Evolutionary conservation across 192 early-diverging fungal genomes (phyloP).

Genomic region (Umbelopsis ramanniana): DNA sequence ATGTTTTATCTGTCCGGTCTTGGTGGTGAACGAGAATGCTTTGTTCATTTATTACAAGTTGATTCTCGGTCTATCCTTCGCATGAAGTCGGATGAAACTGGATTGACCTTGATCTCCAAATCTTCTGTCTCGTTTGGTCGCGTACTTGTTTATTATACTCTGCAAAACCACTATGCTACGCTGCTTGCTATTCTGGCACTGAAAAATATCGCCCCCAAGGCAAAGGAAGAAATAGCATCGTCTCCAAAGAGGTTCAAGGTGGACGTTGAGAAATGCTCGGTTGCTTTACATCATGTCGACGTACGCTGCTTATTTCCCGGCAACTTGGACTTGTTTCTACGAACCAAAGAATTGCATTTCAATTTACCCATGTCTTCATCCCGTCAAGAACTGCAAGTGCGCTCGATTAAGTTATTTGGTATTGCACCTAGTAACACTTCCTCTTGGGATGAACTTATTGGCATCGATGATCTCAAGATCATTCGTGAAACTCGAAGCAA

Average conservation of each 20-base stretch:
- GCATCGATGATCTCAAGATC: slow-evolving; percentile 36
- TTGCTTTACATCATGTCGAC: slow-evolving; percentile 17
- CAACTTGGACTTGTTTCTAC: slow-evolving; percentile 9
- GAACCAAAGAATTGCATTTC: not conserved
- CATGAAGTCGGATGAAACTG: not conserved
- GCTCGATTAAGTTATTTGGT: slow-evolving; percentile 32
- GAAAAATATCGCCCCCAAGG: not conserved
- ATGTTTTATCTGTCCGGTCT: not conserved
- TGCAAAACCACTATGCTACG: slow-evolving; percentile 4
- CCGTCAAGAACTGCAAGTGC: not conserved
- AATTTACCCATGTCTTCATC: not conserved
- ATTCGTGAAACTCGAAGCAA: not conserved
- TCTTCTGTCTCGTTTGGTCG: slow-evolving; percentile 4
- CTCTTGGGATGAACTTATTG: slow-evolving; percentile 46
- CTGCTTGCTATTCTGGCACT: not conserved
- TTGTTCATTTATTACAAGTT: slow-evolving; percentile 8
- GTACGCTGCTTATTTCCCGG: not conserved
- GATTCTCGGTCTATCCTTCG: not conserved
- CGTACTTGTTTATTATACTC: not conserved
- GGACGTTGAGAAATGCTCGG: not conserved
- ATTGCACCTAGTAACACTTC: slow-evolving; percentile 4
- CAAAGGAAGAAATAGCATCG: no score
- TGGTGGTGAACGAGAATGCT: slow-evolving; percentile 9
- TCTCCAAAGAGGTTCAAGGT: not conserved
- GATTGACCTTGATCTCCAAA: not conserved